These are phyloP conservation scores for Tuber borchii DNA, from an alignment of 495 filamentous ascomycete species.

Conservation along the genomic window DNA sequence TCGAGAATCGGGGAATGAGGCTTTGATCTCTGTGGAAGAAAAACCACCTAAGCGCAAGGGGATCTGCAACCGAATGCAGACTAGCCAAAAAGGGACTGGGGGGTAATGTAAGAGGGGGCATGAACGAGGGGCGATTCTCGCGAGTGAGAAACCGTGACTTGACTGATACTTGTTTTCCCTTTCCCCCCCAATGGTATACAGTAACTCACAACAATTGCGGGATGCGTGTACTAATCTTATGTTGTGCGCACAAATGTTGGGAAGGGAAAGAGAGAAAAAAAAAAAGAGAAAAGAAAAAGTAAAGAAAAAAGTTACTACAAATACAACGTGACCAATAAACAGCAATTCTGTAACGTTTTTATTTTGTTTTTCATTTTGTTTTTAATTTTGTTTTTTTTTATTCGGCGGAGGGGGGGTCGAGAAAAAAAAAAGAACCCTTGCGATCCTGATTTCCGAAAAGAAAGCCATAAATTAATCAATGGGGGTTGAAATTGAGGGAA, in stretches of 20 bases:
- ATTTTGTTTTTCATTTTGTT: neutral
- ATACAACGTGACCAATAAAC: conserved; percentile 1
- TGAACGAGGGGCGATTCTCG: neutral
- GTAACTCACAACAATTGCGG: neutral
- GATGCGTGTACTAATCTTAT: neutral
- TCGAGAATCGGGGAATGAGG: neutral
- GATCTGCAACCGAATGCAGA: conserved; percentile 4
- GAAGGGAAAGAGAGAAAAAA: neutral
- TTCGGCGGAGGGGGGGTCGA: neutral
- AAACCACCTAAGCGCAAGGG: conserved; percentile 3
- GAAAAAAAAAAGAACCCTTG: neutral
- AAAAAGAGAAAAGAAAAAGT: neutral
- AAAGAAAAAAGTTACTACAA: conserved; percentile 3
- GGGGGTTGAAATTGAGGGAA: neutral
- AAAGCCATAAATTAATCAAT: neutral
- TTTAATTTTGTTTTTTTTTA: neutral
- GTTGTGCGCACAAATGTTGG: conserved; percentile 1
- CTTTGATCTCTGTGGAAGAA: conserved; percentile 1
- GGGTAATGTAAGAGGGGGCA: conserved; percentile 28
- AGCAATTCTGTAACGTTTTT: conserved; percentile 2
- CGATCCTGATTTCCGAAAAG: neutral
- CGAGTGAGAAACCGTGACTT: neutral
- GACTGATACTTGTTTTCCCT: neutral
- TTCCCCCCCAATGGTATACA: neutral
- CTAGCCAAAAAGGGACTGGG: conserved; percentile 4